phyloP scores from a whole-genome alignment of 2,329 filamentous ascomycete species.

The Botrytis paeoniae region DNA sequence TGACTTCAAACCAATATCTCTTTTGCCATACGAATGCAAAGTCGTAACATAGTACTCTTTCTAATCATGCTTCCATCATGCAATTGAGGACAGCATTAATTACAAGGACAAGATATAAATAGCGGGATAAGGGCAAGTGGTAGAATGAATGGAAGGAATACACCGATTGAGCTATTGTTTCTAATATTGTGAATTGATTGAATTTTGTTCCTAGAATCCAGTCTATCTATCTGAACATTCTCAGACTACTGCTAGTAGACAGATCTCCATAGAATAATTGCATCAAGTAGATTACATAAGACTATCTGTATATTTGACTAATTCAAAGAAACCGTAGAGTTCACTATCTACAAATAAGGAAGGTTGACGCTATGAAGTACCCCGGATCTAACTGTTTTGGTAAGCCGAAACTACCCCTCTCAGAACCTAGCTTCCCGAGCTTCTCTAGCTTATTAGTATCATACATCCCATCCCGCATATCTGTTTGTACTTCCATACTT shows the following conservation, averaged over 20 bases:
- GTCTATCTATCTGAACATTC: neutral
- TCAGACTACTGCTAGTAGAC: neutral
- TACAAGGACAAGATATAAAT: too few relatives aligned
- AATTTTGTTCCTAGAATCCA: neutral
- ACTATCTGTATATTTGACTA: neutral
- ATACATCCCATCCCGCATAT: slow-evolving; percentile 4
- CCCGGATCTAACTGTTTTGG: slow-evolving; percentile 4
- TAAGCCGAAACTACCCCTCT: slow-evolving; percentile 17
- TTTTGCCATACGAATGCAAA: neutral
- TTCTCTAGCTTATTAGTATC: neutral
- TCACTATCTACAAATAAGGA: neutral
- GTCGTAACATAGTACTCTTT: too few relatives aligned
- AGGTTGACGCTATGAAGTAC: slow-evolving; percentile 37
- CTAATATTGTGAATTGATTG: neutral
- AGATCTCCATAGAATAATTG: too few relatives aligned
- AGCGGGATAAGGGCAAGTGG: neutral
- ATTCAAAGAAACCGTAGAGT: neutral
- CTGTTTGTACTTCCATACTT: neutral
- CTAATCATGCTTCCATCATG: too few relatives aligned
- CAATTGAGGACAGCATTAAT: too few relatives aligned
- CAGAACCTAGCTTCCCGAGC: neutral
- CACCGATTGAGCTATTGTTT: neutral
- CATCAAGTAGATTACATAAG: neutral
- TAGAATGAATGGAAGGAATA: neutral
- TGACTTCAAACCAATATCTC: neutral